phyloP scores from a whole-genome alignment of 2,329 filamentous ascomycete genomes.

The Cercospora citrullina region DNA sequence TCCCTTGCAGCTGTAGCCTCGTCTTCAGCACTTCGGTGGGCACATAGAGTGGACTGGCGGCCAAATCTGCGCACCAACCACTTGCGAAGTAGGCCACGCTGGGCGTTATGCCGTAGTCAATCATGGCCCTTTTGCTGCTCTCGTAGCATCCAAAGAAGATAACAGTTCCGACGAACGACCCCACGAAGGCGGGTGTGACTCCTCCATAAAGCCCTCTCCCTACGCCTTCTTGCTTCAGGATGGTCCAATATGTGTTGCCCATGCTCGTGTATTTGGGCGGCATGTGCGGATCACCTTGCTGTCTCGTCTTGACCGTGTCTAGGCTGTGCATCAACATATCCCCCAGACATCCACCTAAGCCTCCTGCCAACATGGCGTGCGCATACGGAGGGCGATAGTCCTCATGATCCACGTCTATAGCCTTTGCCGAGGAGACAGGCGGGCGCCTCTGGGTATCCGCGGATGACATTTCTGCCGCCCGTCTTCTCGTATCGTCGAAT shows the following conservation, averaged over 20 bases:
- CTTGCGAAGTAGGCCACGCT: conserved; percentile 83
- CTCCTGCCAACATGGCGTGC: conserved; percentile 85
- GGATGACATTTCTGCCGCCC: conserved; percentile 39
- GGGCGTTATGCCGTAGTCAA: conserved; percentile 79
- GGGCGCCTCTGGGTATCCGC: conserved; percentile 31
- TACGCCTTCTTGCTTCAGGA: conserved; percentile 88
- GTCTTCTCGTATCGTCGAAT: conserved; percentile 30
- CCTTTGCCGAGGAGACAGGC: conserved; percentile 17
- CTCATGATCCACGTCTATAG: conserved; percentile 41
- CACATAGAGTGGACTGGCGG: conserved; percentile 89
- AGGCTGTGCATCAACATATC: conserved; percentile 99
- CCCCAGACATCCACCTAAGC: conserved; percentile 85
- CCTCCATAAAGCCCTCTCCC: conserved; percentile 85
- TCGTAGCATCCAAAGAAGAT: conserved; percentile 97
- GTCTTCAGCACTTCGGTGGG: conserved; percentile 98
- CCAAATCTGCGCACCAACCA: conserved; percentile 90
- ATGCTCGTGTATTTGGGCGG: conserved; percentile 91
- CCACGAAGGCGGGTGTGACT: conserved; percentile 85
- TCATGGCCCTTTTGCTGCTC: conserved; percentile 84
- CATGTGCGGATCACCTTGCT: conserved; percentile 92
- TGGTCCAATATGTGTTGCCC: conserved; percentile 86
- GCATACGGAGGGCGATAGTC: conserved; percentile 50
- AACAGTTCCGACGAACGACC: conserved; percentile 90
- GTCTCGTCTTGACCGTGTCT: conserved; percentile 96
- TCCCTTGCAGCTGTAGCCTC: conserved; percentile 90